These are phyloP conservation scores for Colletotrichum trifolii DNA, from an alignment of 2,329 filamentous ascomycete species.

Conservation along the genomic window DNA sequence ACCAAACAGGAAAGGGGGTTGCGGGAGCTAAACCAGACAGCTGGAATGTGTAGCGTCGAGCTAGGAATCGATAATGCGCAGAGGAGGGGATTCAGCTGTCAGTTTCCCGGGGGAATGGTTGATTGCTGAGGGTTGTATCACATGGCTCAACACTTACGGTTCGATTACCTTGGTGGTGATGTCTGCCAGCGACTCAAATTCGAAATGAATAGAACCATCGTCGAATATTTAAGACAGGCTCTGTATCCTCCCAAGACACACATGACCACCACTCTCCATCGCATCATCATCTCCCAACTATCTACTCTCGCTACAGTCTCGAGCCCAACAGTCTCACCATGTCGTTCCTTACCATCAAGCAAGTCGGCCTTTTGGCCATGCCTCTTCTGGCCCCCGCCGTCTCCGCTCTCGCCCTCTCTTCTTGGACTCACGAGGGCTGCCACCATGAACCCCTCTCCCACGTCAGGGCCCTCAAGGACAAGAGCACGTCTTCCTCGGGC, in stretches of 20 bases:
- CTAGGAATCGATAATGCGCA: background rate
- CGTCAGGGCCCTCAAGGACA: slow-evolving; percentile 44
- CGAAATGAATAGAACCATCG: too few species aligned
- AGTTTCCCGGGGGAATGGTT: too few species aligned
- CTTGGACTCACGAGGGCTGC: background rate
- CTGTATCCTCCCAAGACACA: too few species aligned
- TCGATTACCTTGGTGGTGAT: too few species aligned
- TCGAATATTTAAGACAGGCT: too few species aligned
- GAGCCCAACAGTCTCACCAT: background rate
- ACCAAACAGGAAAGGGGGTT: background rate
- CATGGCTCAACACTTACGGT: too few species aligned
- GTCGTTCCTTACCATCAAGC: slow-evolving; percentile 1
- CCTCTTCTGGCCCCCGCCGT: slow-evolving; percentile 11
- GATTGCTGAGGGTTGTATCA: too few species aligned
- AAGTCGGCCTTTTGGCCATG: slow-evolving; percentile 2
- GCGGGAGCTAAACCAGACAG: slow-evolving; percentile 3
- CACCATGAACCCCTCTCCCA: slow-evolving; percentile 5
- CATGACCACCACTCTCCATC: background rate
- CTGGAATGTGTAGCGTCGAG: background rate
- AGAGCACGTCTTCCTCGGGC: slow-evolving; percentile 38
- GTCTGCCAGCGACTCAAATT: too few species aligned
- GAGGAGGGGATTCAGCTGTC: too few species aligned
- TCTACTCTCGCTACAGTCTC: background rate
- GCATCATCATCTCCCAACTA: background rate
- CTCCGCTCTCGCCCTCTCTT: background rate